Evolutionary conservation across 1,284 basidiomycete species (phyloP), one percentile per base, ranked within the genome.

Genomic region (Ganoderma lingzhi): DNA sequence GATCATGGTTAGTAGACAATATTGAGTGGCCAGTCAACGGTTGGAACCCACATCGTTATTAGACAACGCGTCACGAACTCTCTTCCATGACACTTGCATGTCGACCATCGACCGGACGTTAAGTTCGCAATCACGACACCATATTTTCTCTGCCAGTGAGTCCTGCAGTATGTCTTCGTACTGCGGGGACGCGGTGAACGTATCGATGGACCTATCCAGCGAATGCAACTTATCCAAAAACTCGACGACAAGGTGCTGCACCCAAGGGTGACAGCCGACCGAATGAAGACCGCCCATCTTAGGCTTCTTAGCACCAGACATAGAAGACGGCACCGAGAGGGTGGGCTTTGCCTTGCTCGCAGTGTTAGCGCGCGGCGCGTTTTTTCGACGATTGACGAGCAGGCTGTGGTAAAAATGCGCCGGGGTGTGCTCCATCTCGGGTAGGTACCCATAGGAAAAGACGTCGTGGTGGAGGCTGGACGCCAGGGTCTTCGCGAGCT

Each of bases 111-210:
- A 30, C 19, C 64, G 39, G 28, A 65, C 58, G 35, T 59, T 60
- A 10, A 28, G 56, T 12, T 60, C 64, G 35, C 64, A 65, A 15
- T 28, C 30, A 14, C 48, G 17, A 30, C 64, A 65, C 64, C 64
- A 65, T 12, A 65, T 41, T 12, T 65, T 51, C 42, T 60, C 42
- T 32, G 12, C 10, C 44, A 65, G 53, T 23, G 64, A 65, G n/a
- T 65, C 44, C 32, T 30, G 35, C 19, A 59, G 32, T n/a, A 59
- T 14, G 1, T 59, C 19, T 17, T 35, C 56, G 56, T 59, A 59
- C 32, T 19, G 32, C 56, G 35, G 56, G 19, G n/a, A 3, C 35
- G 14, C 17, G 6, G 32, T 37, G 19, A 35, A 59, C 3, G 56
- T 9, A 4, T 59, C 56, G 9, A 35, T 39, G 15, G 17, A 19